Evolutionary conservation across 2,329 filamentous ascomycete genomes (phyloP).

Genomic region (Colletotrichum chlorophyti): DNA sequence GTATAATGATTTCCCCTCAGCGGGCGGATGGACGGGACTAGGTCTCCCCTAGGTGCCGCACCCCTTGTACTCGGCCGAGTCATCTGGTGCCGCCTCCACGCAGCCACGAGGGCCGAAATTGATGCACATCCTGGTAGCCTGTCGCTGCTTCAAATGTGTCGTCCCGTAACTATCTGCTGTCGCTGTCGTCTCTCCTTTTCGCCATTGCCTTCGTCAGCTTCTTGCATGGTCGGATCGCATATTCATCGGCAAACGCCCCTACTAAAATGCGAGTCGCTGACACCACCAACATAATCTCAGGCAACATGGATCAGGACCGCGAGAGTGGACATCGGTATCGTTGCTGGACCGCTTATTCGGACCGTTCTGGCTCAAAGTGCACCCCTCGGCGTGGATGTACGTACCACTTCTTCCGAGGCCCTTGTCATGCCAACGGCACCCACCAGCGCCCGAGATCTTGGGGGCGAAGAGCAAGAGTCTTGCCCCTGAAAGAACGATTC

Average conservation of each 20-base stretch:
- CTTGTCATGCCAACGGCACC: conserved; percentile 12
- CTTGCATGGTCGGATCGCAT: conserved; percentile 20
- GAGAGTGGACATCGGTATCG: not conserved
- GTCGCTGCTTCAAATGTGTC: not conserved
- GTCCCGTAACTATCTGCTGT: not conserved
- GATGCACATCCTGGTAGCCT: not conserved
- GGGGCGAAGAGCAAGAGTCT: conserved; percentile 25
- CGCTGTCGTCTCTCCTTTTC: too few relatives aligned
- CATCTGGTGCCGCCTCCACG: not conserved
- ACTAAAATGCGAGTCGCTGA: conserved; percentile 27
- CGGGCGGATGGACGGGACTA: conserved; percentile 24
- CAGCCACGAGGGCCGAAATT: not conserved
- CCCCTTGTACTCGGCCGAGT: conserved; percentile 22
- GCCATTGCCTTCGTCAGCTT: conserved; percentile 2
- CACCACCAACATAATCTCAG: conserved; percentile 12
- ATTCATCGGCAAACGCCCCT: conserved; percentile 17
- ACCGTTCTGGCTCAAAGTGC: conserved; percentile 13
- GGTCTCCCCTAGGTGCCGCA: conserved; percentile 2
- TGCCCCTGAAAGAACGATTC: conserved; percentile 23
- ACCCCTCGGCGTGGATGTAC: conserved; percentile 1
- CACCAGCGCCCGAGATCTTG: conserved; percentile 26
- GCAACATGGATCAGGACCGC: conserved; percentile 22
- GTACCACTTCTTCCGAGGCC: not conserved
- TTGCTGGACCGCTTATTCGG: conserved; percentile 11
- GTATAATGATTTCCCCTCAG: conserved; percentile 21